Base-by-base conservation (phyloP, 139 green algal genomes). In the Tetraselmis chui region DNA sequence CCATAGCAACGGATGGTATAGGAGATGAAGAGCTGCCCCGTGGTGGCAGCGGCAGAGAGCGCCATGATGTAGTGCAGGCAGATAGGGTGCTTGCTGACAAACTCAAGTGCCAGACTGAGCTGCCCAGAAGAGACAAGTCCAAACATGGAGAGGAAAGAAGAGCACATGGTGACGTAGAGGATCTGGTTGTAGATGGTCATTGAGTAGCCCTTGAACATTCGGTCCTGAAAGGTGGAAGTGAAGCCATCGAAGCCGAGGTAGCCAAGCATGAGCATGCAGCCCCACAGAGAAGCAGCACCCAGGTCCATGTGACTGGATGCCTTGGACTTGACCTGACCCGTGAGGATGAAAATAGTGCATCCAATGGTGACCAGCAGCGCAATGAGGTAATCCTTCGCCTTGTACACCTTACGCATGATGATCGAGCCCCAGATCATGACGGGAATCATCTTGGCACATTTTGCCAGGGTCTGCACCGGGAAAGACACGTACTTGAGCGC, bases 221-320 rank as follows among this genome's bases (percentile, higher is more conserved):
- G 91, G 86, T 97, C 96, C 90, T 99, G 96, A 84, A 98, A 98
- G 22, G 95, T 99, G 58, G 93, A 97, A 1, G 97, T 99, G 92
- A 99, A 99, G 67, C 96, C 95, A 82, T 99, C 96, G 82, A 97
- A 97, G 25, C 84, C 89, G 1, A 99, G 92, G 89, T 99, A 99
- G 2, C 91, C 93, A 23, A 94, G 30, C 96, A 99, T 98, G 25
- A 99, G 91, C 79, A 89, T 24, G 29, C 95, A 25, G 30, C 96
- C 96, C 77, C 83, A 91, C 25, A 79, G 23, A 26, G 18, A 28
- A 24, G 23, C n/a, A 25, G 81, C 31, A 80, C 45, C 45, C 45
- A 67, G 45, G 45, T 67, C 45, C 45, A 67, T 67, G 32, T 32
- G 77, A 26, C 59, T 81, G 31, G 23, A 59, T n/a, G 26, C 76